These are phyloP conservation scores for Lentinula raphanica DNA, from an alignment of 768 basidiomycete species.

Conservation along the genomic window DNA sequence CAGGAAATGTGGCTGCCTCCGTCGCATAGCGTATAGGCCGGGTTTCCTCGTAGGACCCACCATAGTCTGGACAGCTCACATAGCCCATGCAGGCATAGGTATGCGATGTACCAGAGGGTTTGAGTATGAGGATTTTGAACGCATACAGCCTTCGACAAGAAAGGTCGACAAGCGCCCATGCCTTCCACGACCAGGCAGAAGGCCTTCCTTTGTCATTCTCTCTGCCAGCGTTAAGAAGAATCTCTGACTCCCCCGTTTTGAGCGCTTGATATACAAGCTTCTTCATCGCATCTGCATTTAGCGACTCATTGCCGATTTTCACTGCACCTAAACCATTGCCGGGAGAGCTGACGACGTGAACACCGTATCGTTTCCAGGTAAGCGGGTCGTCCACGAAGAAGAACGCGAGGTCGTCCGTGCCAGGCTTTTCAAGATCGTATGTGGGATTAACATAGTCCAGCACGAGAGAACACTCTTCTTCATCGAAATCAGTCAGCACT, in stretches of 20 bases:
- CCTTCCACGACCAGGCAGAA: conserved; percentile 29
- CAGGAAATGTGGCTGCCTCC: conserved; percentile 25
- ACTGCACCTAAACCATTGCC: conserved; percentile 13
- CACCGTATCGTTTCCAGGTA: conserved; percentile 17
- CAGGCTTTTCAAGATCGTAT: conserved; percentile 24
- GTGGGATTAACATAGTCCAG: conserved; percentile 27
- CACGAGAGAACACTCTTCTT: conserved; percentile 33
- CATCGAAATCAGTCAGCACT: conserved; percentile 30
- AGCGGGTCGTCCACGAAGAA: conserved; percentile 32
- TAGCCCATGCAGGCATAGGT: conserved; percentile 29
- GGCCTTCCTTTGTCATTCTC: conserved; percentile 20
- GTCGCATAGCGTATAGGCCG: conserved; percentile 30
- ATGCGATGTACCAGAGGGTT: conserved; percentile 22
- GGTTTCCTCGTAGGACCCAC: conserved; percentile 22
- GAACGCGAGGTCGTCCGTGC: conserved; percentile 24
- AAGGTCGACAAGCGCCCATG: conserved; percentile 34
- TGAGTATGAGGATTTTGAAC: conserved; percentile 31
- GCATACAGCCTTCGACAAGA: conserved; percentile 35
- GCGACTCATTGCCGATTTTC: conserved; percentile 17
- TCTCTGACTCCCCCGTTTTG: conserved; percentile 32
- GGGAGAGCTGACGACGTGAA: conserved; percentile 20
- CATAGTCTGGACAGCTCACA: conserved; percentile 31
- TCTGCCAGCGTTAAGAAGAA: conserved; percentile 26
- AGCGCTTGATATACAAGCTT: conserved; percentile 31
- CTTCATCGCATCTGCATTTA: conserved; percentile 23